Base-by-base conservation (phyloP, 1,284 basidiomycete genomes). In the Violaceomyces palustris region DNA sequence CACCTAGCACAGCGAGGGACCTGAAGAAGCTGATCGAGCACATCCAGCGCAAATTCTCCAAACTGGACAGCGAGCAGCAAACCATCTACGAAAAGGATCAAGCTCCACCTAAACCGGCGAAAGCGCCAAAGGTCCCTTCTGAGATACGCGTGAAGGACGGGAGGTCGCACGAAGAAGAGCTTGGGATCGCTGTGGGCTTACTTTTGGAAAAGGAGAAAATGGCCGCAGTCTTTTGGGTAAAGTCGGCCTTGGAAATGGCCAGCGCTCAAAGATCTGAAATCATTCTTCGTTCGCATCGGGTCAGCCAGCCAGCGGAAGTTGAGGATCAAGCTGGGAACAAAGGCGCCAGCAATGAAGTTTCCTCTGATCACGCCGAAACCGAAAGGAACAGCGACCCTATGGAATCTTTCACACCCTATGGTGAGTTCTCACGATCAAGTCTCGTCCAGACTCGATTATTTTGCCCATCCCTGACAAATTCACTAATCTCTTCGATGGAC, bases 151-250 rank as follows among this genome's bases (percentile, higher is more conserved):
- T 71, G 10, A 54, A 47, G 25, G 55, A 56, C 4, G 67, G 66
- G 17, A 41, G 56, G 28, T 33, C 45, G 23, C 40, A 43, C 19
- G 48, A 54, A 5, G 61, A 70, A 28, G 46, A 72, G 39, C 56
- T 73, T 18, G 67, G 69, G 21, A 60, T 73, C 8, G 70, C 69
- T 2, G 57, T 73, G 7, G 67, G 63, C 1, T 50, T 72, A 17
- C 38, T 73, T 29, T 42, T 64, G 25, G 51, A 65, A 38, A 61
- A 62, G 50, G 63, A 67, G 35, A 63, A 65, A 57, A 63, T 69
- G 47, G 43, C 45, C 26, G 42, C 40, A n/a, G 61, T 73, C 19
- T 44, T 56, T 17, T 73, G 70, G 70, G 41, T 73, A 45, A 68
- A 67, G 42, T 56, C 52, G n/a, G 63, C 53, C 0, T 36, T 73